phyloP scores from a whole-genome alignment of 1,139 yeast genomes.

The Pneumocystis carinii region DNA sequence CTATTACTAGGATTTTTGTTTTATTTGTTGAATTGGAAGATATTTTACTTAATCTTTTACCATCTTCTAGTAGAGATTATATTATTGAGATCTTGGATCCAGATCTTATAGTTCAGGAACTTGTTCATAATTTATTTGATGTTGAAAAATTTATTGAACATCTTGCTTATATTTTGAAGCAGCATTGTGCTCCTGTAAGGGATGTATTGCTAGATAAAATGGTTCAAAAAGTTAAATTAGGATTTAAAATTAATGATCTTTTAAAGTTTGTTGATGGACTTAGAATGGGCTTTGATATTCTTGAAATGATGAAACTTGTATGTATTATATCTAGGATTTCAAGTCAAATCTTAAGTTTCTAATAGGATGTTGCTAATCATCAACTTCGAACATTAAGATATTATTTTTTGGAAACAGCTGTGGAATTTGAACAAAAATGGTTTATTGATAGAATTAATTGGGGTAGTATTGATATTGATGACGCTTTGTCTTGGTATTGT shows the following conservation, averaged over 20 bases:
- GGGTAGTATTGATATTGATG: constrained; percentile 49
- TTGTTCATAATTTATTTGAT: constrained; percentile 52
- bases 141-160: constrained; percentile 54
- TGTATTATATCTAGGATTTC: not conserved
- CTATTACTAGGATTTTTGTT: constrained; percentile 15
- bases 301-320: constrained; percentile 80
- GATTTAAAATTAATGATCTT: constrained; percentile 39
- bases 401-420: constrained; percentile 70
- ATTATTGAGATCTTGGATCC: constrained; percentile 67
- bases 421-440: constrained; percentile 82
- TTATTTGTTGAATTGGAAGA: constrained; percentile 66
- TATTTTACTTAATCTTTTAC: constrained; percentile 58
- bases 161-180: constrained; percentile 56
- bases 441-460: constrained; percentile 55
- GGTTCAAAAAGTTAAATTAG: constrained; percentile 39
- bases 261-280: constrained; percentile 61
- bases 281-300: constrained; percentile 61
- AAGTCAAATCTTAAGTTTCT: constrained; percentile 21
- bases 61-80: constrained; percentile 56
- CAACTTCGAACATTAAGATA: constrained; percentile 79
- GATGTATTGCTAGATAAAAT: constrained; percentile 80
- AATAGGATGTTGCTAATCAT: constrained; percentile 64
- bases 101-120: constrained; percentile 61
- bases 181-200: constrained; percentile 92
- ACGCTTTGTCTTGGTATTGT: constrained; percentile 50